Evolutionary conservation across 1,139 yeast species (phyloP).

Genomic region (Kurtzmaniella quercitrusa): DNA sequence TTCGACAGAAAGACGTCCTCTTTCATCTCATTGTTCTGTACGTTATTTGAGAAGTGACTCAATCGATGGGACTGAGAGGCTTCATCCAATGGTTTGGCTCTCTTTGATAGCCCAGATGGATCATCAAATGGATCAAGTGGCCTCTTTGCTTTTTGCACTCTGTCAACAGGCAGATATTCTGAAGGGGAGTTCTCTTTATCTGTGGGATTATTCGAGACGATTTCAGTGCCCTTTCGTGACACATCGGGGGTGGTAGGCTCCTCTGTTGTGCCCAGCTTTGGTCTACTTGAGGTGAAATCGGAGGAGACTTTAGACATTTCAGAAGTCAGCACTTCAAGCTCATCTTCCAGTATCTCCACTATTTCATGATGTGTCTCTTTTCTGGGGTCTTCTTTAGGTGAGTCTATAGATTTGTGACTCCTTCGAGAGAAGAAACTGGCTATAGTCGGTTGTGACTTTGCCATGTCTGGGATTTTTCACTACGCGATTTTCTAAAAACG

Average conservation of each 20-base stretch:
- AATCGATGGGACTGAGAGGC: background rate
- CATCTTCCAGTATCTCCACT: background rate
- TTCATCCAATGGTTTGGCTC: background rate
- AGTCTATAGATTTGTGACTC: background rate
- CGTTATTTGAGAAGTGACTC: background rate
- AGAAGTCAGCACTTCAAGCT: background rate
- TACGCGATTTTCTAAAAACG: background rate
- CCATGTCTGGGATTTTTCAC: slow-evolving; percentile 2
- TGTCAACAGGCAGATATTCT: background rate
- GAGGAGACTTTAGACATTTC: background rate
- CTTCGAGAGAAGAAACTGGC: slow-evolving; percentile 1
- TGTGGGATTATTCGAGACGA: too few species aligned
- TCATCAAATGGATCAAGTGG: background rate
- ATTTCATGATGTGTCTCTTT: background rate
- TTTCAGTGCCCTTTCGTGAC: too few species aligned
- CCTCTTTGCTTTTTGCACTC: background rate
- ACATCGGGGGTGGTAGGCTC: too few species aligned
- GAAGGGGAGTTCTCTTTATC: too few species aligned
- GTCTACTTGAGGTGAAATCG: too few species aligned
- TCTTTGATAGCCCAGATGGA: background rate
- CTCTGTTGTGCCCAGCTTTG: too few species aligned
- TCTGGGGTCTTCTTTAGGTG: background rate
- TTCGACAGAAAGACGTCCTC: too few species aligned
- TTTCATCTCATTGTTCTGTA: background rate
- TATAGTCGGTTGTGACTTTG: background rate